phyloP scores from a whole-genome alignment of 495 filamentous ascomycete genomes.

The Aspergillus coremiiformis region DNA sequence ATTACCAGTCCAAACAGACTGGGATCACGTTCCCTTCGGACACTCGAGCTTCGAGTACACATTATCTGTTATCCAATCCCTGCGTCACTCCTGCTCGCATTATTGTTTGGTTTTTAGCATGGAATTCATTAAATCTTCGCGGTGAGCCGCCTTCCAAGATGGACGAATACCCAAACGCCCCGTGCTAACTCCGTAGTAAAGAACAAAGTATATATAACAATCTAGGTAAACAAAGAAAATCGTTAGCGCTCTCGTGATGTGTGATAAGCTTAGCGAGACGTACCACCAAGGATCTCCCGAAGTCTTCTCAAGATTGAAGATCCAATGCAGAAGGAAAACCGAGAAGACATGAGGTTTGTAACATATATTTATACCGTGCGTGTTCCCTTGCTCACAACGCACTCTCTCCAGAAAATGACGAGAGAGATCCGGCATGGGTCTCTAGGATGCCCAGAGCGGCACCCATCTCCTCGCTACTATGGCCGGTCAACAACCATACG shows the following conservation, averaged over 20 bases:
- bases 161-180: conserved; percentile 10
- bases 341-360: neutral
- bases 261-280: neutral
- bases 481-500: conserved; percentile 37
- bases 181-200: conserved; percentile 8
- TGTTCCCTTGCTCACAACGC: conserved; percentile 7
- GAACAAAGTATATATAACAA: neutral
- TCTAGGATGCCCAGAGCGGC: conserved; percentile 27
- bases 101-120: conserved; percentile 8
- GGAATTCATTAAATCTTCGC: conserved; percentile 16
- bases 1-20: neutral
- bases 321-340: neutral
- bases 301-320: neutral
- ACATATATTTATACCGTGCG: conserved; percentile 1
- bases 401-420: conserved; percentile 12
- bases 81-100: conserved; percentile 9
- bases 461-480: conserved; percentile 27
- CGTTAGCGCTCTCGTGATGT: neutral
- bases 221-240: neutral
- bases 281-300: neutral
- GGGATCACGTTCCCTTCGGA: neutral
- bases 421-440: conserved; percentile 14
- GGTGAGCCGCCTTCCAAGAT: conserved; percentile 7
- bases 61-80: neutral
- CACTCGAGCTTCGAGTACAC: conserved; percentile 10